Evolutionary conservation across 345 rosid species (phyloP), one percentile per base, ranked within the genome.

Genomic region (Gossypium anomalum): DNA sequence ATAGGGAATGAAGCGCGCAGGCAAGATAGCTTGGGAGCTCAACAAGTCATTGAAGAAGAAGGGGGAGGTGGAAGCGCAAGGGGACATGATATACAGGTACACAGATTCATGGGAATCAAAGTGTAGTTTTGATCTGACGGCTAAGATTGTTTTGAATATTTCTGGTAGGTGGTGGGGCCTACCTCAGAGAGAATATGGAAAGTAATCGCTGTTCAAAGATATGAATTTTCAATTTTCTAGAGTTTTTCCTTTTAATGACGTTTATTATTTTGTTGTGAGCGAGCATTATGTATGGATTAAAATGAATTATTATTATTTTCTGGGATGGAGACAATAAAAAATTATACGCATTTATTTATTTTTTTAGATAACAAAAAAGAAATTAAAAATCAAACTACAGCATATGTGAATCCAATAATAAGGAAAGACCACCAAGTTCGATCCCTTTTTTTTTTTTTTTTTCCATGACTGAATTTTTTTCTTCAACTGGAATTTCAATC

Each of bases 51-150:
- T 55, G 44, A 47, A 23, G 38, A 25, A 15, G 56, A 47, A 17
- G 74, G 58, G 29, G 41, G 47, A 41, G 49, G 23, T 4, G 74
- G 51, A 17, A 23, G 23, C 34, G 47, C 19, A 65, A 38, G 76
- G 72, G 74, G 82, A 5, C 7, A 56, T 0, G 61, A 57, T 57
- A 57, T 57, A 86, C 83, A 83, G 81, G 90, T 84, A 80, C 75
- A 69, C 75, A 52, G 49, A 14, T n/a, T 16, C 17, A 3, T 15
- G 19, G 47, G 58, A 76, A 87, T 87, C 87, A 88, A 86, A 83
- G 74, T 44, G 55, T 66, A 74, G 47, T 71, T 74, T 60, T 76
- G 41, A 79, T 82, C 83, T 43, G 66, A 87, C 87, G 91, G 87
- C 59, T 53, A 70, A 49, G 75, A 83, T 80, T 60, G 66, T 25